A percentile compares a stretch with the other conserved stretches of the same genome.
phyloP scores from a whole-genome alignment of 2,329 filamentous ascomycete species.

The Fusarium caatingaense region DNA sequence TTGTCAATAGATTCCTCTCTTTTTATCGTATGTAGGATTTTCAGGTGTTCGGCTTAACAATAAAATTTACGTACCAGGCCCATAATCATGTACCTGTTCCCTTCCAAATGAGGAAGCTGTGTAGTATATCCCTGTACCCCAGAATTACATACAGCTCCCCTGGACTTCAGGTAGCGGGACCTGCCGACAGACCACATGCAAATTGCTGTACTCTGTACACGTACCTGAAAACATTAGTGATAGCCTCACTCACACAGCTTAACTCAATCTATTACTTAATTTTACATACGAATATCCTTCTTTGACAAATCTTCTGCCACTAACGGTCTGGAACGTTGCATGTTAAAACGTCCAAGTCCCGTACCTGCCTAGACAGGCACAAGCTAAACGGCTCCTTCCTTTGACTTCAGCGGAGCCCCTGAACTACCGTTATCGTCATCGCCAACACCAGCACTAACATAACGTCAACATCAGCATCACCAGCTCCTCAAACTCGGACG shows the following conservation, averaged over 20 bases:
- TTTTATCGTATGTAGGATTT: background rate
- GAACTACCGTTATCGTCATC: constrained; percentile 19
- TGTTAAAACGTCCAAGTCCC: constrained; percentile 3
- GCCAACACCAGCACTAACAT: constrained; percentile 14
- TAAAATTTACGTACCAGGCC: constrained; percentile 28
- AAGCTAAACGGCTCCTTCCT: constrained; percentile 24
- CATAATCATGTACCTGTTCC: constrained; percentile 9
- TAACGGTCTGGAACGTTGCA: constrained; percentile 16
- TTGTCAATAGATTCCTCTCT: background rate
- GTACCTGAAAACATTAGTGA: constrained; percentile 26
- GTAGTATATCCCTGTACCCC: constrained; percentile 26
- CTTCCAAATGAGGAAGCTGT: constrained; percentile 18
- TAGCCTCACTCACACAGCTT: constrained; percentile 24
- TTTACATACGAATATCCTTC: constrained; percentile 15
- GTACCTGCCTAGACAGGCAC: constrained; percentile 7
- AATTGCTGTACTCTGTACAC: constrained; percentile 22
- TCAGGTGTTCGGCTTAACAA: constrained; percentile 10
- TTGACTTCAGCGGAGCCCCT: constrained; percentile 21
- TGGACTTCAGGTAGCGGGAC: constrained; percentile 9
- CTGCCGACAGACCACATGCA: constrained; percentile 28
- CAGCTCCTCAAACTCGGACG: constrained; percentile 37
- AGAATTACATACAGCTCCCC: constrained; percentile 23
- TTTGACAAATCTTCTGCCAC: background rate
- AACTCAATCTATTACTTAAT: constrained; percentile 12
- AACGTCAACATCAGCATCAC: constrained; percentile 7